Evolutionary conservation across 306 rosid species (phyloP), one percentile per base, ranked within the genome.

Genomic region (Calophaca sinica): DNA sequence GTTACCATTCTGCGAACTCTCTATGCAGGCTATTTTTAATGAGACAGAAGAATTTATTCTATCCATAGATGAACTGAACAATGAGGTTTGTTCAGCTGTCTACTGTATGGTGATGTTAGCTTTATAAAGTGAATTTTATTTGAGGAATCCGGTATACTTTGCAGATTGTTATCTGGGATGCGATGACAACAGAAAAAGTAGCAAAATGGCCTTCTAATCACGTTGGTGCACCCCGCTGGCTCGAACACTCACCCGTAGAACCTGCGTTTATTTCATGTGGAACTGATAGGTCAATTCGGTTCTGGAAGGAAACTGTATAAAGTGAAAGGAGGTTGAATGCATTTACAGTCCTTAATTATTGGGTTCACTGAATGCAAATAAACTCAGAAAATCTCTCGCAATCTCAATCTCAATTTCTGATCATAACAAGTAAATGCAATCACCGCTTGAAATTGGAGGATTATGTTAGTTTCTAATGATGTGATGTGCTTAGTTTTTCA

Each of bases 151-250:
- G 68, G 57, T 53, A 28, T 79, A 74, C 42, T 54, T 79, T 77
- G 86, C 96, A 94, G 98, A 82, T 94, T 44, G 87, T 89, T 51
- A 65, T 86, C 12, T 94, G 97, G 97, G 98, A 94, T 87, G 92
- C 96, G 1, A 33, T 88, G 89, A 91, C 94, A 15, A 81, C 97
- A 59, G 98, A 91, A 59, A 82, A 82, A 66, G 90, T 94, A 32
- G 96, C 94, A 42, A 87, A 85, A 73, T 88, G 96, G 91, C 96
- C 98, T 44, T 94, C 98, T 33, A 89, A 88, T 85, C 98, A 91
- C 71, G 76, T 75, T 12, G 98, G 97, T 38, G 91, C 89, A 9
- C 97, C 96, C 12, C 96, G 98, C 62, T 91, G 98, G 97, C 89
- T 94, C 49, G 98, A 88, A 41, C 96, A 94, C 86, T 94, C 94